A percentile compares a stretch with the other conserved stretches of the same genome.
Conservation (phyloP, 495 filamentous ascomycete species). For the Trichoderma virens region DNA sequence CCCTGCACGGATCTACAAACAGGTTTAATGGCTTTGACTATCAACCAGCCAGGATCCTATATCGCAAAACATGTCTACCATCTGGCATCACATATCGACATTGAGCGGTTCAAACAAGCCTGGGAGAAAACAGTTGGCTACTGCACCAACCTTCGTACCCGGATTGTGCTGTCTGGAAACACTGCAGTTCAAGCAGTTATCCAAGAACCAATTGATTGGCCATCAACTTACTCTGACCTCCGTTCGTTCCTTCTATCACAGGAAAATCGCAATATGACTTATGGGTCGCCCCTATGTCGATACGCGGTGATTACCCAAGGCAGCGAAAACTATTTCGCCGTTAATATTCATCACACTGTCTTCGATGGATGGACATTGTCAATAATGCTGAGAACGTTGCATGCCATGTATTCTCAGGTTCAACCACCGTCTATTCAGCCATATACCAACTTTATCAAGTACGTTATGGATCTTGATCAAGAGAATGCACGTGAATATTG, state of each 20-base stretch:
- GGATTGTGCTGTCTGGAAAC: background rate
- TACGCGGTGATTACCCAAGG: conserved; percentile 17
- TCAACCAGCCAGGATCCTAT: background rate
- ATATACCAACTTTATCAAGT: background rate
- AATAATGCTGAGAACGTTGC: background rate
- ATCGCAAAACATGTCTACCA: background rate
- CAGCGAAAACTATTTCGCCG: conserved; percentile 33
- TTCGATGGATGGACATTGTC: background rate
- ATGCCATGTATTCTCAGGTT: background rate
- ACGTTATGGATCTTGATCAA: conserved; percentile 1
- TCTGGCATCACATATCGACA: background rate
- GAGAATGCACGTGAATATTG: background rate
- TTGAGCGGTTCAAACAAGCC: background rate
- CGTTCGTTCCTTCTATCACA: conserved; percentile 15
- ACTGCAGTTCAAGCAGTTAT: conserved; percentile 11
- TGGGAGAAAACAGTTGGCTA: conserved; percentile 1
- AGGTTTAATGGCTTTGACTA: conserved; percentile 19
- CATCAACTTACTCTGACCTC: background rate
- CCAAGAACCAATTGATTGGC: conserved; percentile 1
- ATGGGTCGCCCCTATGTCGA: conserved; percentile 16
- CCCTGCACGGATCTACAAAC: conserved; percentile 52
- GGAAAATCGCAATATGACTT: conserved; percentile 23
- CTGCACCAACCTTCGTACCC: conserved; percentile 1
- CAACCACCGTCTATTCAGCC: background rate
- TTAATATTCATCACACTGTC: conserved; percentile 28